These are phyloP conservation scores for Colletotrichum kahawae DNA, from an alignment of 2,329 filamentous ascomycete species.

Conservation along the genomic window DNA sequence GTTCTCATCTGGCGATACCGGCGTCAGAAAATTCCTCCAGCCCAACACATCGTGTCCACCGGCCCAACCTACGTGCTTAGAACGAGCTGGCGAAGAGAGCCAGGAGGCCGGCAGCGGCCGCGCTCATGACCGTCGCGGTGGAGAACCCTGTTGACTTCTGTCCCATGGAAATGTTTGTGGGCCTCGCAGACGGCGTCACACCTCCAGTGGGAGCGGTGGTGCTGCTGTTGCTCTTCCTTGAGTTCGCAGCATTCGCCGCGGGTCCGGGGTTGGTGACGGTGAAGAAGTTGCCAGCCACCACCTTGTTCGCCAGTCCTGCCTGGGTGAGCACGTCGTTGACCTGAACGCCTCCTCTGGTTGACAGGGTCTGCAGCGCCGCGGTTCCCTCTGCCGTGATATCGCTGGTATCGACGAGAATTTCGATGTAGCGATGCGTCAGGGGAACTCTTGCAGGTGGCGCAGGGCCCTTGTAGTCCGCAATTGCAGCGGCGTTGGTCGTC, in stretches of 20 bases:
- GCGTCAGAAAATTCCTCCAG: neutral
- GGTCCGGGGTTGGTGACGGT: constrained; percentile 39
- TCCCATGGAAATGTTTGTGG: neutral
- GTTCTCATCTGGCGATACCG: neutral
- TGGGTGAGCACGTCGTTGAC: constrained; percentile 30
- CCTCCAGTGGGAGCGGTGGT: neutral
- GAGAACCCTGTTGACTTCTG: neutral
- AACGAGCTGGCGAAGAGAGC: neutral
- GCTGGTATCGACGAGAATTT: constrained; percentile 42
- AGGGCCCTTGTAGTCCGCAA: constrained; percentile 35
- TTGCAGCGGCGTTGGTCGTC: constrained; percentile 10
- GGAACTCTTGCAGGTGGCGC: constrained; percentile 39
- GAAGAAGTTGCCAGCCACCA: constrained; percentile 42
- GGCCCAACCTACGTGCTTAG: neutral
- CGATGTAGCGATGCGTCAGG: constrained; percentile 41
- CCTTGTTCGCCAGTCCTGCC: constrained; percentile 33
- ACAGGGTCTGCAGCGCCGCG: constrained; percentile 30
- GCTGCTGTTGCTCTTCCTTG: neutral
- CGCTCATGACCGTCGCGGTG: neutral
- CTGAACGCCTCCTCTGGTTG: constrained; percentile 34
- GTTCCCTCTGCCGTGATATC: constrained; percentile 26
- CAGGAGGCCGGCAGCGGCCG: neutral
- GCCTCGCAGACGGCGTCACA: neutral
- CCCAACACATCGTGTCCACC: neutral
- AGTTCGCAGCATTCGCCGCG: neutral